phyloP scores from a whole-genome alignment of 441 rosid species.

The Arabidopsis hybrid region DNA sequence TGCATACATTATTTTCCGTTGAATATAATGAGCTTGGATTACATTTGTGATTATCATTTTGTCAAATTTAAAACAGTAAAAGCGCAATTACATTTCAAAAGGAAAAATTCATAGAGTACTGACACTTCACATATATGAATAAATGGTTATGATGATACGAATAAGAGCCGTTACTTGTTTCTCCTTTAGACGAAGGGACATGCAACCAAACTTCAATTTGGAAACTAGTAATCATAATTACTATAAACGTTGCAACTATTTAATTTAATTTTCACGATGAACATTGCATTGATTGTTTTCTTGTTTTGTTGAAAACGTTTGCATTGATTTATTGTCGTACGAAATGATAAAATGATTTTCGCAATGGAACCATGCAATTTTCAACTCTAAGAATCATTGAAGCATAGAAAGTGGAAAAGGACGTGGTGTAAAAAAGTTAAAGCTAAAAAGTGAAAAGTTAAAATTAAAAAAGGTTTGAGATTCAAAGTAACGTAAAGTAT shows the following conservation, averaged over 20 bases:
- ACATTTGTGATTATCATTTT: too few relatives aligned
- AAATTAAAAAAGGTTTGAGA: conserved; percentile 34
- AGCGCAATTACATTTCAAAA: too few relatives aligned
- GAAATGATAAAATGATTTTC: background rate
- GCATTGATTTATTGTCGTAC: background rate
- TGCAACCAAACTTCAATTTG: conserved; percentile 12
- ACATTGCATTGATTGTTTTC: background rate
- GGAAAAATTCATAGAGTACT: too few relatives aligned
- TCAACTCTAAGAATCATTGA: conserved; percentile 36
- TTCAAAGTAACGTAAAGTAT: conserved; percentile 37
- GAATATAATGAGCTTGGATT: too few relatives aligned
- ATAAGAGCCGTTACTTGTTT: conserved; percentile 27
- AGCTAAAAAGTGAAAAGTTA: conserved; percentile 21
- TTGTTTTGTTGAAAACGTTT: background rate
- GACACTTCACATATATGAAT: too few relatives aligned
- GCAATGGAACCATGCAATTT: conserved; percentile 22
- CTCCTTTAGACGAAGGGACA: conserved; percentile 10
- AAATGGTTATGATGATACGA: conserved; percentile 8
- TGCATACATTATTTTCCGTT: too few relatives aligned
- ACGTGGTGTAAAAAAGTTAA: conserved; percentile 31
- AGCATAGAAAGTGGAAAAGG: conserved; percentile 35
- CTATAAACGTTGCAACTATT: conserved; percentile 1
- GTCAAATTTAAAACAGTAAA: too few relatives aligned
- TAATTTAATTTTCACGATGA: background rate
- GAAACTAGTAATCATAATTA: background rate